Evolutionary conservation across 495 filamentous ascomycete species (phyloP), one percentile per base, ranked within the genome.

Genomic region (Aspergillus sclerotioniger): DNA sequence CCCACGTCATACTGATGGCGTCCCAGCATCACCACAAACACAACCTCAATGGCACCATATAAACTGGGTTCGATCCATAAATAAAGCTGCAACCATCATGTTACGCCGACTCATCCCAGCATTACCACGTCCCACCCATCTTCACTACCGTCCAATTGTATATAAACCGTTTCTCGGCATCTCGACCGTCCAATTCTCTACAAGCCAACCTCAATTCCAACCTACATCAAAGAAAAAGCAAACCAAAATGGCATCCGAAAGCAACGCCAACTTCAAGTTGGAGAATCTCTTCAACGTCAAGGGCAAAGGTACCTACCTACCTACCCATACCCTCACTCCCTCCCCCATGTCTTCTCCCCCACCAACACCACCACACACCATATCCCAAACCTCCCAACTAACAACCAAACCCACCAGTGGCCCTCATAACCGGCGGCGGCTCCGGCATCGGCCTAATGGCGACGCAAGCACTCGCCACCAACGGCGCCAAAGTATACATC

Each of bases 401-500:
- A 44, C n/a, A 55, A 57, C 32, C 17, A 37, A 41, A 13, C 8
- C 12, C 28, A 35, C n/a, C 33, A 75, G 74, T 86, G 9, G 82
- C 82, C 47, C 67, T 86, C 6, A 66, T 87, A 51, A 84, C 82
- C 7, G 83, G 83, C 53, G 83, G 69, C 60, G 77, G 78, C 33
- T 79, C 76, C 19, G 79, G 79, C 1, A 81, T 80, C 19, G 79
- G 78, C 28, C 65, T 82, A 1, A 83, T 81, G 82, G 71, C 73
- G 52, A 72, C 75, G 0, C 83, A 86, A 69, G 80, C 83, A 8
- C 76, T 86, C 0, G 82, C 82, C 6, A 81, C 83, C 45, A 87
- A 86, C 62, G 83, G 84, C 7, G 81, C 76, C 7, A 79, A 79
- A 62, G 79, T 82, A 28, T 86, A 87, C 73, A 83, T 87, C 56